Base-by-base conservation (phyloP, 345 rosid genomes). In the Boechera stricta region DNA sequence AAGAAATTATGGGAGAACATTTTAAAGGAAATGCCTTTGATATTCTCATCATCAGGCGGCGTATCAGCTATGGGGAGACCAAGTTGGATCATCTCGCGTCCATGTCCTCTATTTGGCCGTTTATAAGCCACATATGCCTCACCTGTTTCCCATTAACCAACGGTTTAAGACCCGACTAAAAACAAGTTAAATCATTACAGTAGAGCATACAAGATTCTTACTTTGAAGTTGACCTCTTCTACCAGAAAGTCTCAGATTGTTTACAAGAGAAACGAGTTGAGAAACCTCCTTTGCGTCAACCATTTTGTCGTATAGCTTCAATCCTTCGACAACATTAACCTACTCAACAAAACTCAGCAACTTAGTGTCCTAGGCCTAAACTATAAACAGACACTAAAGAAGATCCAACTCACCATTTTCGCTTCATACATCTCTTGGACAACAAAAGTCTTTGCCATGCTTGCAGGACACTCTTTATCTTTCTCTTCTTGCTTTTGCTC, bases 281-380 rank as follows among this genome's bases (percentile, higher is more conserved):
- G 86, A 83, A 74, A 91, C 89, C 79, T 93, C 92, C 32, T 73
- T 76, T 26, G 85, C 80, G 41, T 84, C 88, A 67, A 85, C 64
- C 71, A 90, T 79, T 51, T 82, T 78, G 41, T 87, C 99, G 44
- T 90, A 88, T 72, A 91, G 65, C 84, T 87, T 86, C 73, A 95
- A 77, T 81, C 98, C 99, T 73, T 95, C 99, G 41, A 88, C 99
- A 69, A 89, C 94, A 76, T 95, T 93, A 53, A 95, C 94, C 99
- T 95, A 75, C 56, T 58, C 72, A 63, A 54, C 58, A 75, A 13
- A 48, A 18, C 49, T 15, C 18, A 64, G 38, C 10, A 73, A 28
- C n/a, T 51, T 10, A 51, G 48, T 47, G 28, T 64, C 16, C 3
- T 4, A 42, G 64, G 29, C 48, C 4, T 35, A 42, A 49, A 69